phyloP scores from a whole-genome alignment of 306 rosid species.

The Glycine latifolia region DNA sequence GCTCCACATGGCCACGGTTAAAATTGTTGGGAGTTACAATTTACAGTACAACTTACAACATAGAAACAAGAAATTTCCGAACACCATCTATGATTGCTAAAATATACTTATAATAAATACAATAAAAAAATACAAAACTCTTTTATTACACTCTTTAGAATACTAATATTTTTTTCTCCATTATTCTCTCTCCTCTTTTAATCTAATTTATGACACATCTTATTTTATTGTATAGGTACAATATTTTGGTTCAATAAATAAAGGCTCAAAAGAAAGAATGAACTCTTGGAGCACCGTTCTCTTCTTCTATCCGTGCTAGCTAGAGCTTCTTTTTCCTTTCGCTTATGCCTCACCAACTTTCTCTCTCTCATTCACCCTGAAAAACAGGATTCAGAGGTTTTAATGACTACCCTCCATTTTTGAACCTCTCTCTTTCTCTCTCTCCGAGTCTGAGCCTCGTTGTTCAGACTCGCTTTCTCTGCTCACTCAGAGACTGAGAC shows the following conservation, averaged over 20 bases:
- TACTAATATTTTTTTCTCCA: no score
- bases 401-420: slow-evolving; percentile 55
- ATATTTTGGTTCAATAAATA: slow-evolving; percentile 39
- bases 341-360: slow-evolving; percentile 34
- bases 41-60: neutral
- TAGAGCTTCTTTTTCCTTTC: slow-evolving; percentile 5
- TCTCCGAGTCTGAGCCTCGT: slow-evolving; percentile 52
- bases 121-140: neutral
- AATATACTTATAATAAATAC: neutral
- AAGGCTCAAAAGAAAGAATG: slow-evolving; percentile 46
- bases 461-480: slow-evolving; percentile 49
- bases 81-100: no score
- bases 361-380: slow-evolving; percentile 53
- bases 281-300: slow-evolving; percentile 30
- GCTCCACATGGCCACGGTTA: neutral
- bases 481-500: slow-evolving; percentile 56
- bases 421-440: slow-evolving; percentile 17
- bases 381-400: slow-evolving; percentile 59
- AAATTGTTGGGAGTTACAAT: neutral
- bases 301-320: neutral
- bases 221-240: neutral
- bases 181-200: neutral
- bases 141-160: neutral
- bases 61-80: neutral
- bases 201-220: no score